Evolutionary conservation across 495 filamentous ascomycete genomes (phyloP).

Genomic region (Trypethelium eluteriae): DNA sequence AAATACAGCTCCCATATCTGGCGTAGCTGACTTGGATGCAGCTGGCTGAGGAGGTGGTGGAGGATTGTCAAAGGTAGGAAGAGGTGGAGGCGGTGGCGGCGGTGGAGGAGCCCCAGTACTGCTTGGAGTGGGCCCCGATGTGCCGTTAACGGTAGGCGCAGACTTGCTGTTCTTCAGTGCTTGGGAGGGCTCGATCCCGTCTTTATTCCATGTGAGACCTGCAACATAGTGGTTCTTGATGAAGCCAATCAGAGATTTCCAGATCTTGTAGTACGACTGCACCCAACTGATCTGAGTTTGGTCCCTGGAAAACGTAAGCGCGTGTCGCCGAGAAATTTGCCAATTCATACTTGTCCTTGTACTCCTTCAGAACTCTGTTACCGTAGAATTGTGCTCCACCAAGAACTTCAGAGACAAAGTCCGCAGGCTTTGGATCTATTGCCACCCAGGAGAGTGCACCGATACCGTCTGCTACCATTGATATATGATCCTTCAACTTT

Average conservation of each 20-base stretch:
- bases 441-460: slow-evolving; percentile 78
- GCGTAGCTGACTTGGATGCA: slow-evolving; percentile 29
- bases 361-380: slow-evolving; percentile 78
- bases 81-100: slow-evolving; percentile 51
- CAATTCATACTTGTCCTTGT: slow-evolving; percentile 69
- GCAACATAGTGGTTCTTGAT: slow-evolving; percentile 69
- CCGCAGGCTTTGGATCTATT: slow-evolving; percentile 67
- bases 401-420: slow-evolving; percentile 70
- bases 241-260: slow-evolving; percentile 70
- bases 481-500: slow-evolving; percentile 66
- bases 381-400: slow-evolving; percentile 81
- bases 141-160: slow-evolving; percentile 36
- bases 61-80: slow-evolving; percentile 51
- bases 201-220: slow-evolving; percentile 82
- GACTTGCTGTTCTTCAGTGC: slow-evolving; percentile 55
- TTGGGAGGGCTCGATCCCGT: slow-evolving; percentile 65
- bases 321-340: background rate
- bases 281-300: slow-evolving; percentile 76
- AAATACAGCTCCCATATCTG: slow-evolving; percentile 79
- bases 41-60: slow-evolving; percentile 68
- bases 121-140: slow-evolving; percentile 34
- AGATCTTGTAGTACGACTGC: slow-evolving; percentile 77
- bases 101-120: slow-evolving; percentile 46
- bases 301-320: slow-evolving; percentile 46
- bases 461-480: slow-evolving; percentile 82